Conservation (phyloP, 73 alveolate genomes). For the Tetrahymena borealis region DNA sequence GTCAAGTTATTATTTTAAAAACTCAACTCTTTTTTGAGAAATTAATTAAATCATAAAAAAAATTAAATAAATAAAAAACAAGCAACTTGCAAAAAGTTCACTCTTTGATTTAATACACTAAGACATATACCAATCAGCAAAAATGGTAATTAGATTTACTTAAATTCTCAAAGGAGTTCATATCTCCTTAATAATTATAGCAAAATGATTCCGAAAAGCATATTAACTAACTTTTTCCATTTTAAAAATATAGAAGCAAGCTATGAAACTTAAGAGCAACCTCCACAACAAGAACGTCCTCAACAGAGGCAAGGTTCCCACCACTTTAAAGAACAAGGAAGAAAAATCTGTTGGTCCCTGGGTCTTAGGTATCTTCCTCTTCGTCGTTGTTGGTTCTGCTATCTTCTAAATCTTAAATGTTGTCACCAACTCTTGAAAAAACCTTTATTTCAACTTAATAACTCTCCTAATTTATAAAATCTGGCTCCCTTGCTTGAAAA, state of each 20-base stretch:
- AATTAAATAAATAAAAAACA: background rate
- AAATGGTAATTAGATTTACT: background rate
- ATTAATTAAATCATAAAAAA: background rate
- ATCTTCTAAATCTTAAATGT: conserved; percentile 57
- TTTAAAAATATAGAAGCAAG: background rate
- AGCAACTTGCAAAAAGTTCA: background rate
- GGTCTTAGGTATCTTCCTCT: conserved; percentile 68
- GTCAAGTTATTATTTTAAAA: background rate
- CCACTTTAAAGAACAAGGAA: conserved; percentile 58
- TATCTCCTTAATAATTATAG: no score
- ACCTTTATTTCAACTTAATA: background rate
- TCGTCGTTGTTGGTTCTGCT: conserved; percentile 77
- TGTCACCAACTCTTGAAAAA: conserved; percentile 9
- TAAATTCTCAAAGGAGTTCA: background rate
- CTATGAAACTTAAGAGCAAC: background rate
- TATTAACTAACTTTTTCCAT: background rate
- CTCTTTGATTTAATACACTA: background rate
- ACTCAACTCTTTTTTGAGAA: background rate
- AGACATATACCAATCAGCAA: background rate
- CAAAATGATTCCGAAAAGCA: background rate
- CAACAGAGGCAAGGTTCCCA: background rate
- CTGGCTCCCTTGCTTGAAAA: background rate
- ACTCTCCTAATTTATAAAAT: background rate
- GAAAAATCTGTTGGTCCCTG: conserved; percentile 73
- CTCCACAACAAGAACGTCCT: background rate